Evolutionary conservation across 139 green algal species (phyloP).

Genomic region (Picochlorum sp.): DNA sequence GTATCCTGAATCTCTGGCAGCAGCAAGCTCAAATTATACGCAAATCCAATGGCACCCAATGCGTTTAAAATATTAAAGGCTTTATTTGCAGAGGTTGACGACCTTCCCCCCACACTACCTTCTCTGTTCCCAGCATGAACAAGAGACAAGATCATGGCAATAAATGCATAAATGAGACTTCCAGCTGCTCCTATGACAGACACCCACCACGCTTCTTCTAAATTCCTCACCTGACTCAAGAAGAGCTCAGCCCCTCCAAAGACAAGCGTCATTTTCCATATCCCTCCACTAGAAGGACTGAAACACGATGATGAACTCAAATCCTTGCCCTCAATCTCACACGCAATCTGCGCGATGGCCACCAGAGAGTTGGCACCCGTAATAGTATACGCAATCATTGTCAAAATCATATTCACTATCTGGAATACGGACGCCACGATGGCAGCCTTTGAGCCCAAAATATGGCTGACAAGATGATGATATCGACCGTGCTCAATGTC

Average conservation of each 20-base stretch:
- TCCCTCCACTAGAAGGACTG: background rate
- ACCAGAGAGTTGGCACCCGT: conserved; percentile 1
- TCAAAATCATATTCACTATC: conserved; percentile 19
- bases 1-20: conserved; percentile 41
- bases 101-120: conserved; percentile 11
- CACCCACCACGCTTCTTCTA: conserved; percentile 19
- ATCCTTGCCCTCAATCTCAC: background rate
- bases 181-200: conserved; percentile 16
- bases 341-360: conserved; percentile 6
- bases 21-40: conserved; percentile 28
- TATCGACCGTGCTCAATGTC: conserved; percentile 8
- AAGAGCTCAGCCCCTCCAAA: conserved; percentile 38
- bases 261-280: conserved; percentile 31
- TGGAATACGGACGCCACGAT: conserved; percentile 2
- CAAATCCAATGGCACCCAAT: conserved; percentile 37
- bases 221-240: conserved; percentile 26
- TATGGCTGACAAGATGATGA: conserved; percentile 13
- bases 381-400: conserved; percentile 19
- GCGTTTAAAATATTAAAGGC: conserved; percentile 40
- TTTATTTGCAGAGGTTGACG: conserved; percentile 2
- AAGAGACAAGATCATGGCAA: conserved; percentile 26
- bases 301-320: background rate
- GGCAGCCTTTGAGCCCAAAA: conserved; percentile 6
- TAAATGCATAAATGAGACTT: conserved; percentile 36
- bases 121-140: conserved; percentile 1